Evolutionary conservation across 148 eudicot genomes (phyloP).

Genomic region (Spergularia marina): DNA sequence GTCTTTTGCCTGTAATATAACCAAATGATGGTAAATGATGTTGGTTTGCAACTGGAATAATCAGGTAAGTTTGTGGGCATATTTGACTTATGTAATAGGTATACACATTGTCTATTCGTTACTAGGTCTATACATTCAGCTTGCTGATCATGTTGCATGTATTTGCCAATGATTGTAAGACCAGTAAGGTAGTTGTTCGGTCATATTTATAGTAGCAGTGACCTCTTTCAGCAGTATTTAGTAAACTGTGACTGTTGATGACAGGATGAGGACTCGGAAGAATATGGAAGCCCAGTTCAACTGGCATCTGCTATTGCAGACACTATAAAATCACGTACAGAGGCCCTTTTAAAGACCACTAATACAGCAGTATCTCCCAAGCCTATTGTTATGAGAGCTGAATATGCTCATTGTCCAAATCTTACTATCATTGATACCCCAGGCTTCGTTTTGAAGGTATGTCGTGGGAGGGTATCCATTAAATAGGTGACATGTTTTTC

Average conservation of each 20-base stretch:
- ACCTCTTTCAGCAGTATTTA: not conserved
- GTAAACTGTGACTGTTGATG: conserved; percentile 7
- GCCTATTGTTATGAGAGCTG: conserved; percentile 97
- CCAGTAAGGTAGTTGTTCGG: too few species aligned
- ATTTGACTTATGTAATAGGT: too few species aligned
- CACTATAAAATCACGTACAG: conserved; percentile 81
- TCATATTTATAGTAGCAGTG: not conserved
- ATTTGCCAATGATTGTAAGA: too few species aligned
- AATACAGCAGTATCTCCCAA: conserved; percentile 79
- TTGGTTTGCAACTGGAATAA: too few species aligned
- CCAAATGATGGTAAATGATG: too few species aligned
- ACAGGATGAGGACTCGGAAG: conserved; percentile 96
- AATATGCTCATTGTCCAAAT: conserved; percentile 95
- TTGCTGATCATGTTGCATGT: too few species aligned
- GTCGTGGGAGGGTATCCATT: not conserved
- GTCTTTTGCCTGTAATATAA: too few species aligned
- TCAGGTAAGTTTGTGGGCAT: too few species aligned
- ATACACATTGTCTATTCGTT: too few species aligned
- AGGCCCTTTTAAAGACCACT: conserved; percentile 62
- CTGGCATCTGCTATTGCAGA: conserved; percentile 79
- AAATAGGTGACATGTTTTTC: not conserved
- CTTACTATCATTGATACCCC: conserved; percentile 98
- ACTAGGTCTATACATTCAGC: too few species aligned
- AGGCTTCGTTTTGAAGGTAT: conserved; percentile 93
- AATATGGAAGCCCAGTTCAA: conserved; percentile 71